Percentiles rank a stretch among this genome's conserved stretches.
Conservation (phyloP, 495 filamentous ascomycete species). For the Geopyxis carbonaria region DNA sequence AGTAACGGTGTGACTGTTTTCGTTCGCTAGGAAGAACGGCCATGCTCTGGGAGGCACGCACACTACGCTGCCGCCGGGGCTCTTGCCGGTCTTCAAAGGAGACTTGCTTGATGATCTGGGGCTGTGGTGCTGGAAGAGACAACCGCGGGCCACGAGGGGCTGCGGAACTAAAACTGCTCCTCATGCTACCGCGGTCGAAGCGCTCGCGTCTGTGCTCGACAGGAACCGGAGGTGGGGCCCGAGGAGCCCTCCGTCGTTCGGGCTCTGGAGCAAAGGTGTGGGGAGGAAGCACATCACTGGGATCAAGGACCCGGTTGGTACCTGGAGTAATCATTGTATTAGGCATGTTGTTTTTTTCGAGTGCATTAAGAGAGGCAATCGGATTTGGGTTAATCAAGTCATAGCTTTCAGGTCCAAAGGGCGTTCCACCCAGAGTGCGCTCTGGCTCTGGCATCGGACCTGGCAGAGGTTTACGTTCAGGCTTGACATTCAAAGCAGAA, state of each 20-base stretch:
- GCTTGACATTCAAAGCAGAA: constrained; percentile 12
- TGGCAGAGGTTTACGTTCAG: constrained; percentile 21
- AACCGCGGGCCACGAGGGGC: constrained; percentile 11
- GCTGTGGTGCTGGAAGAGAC: constrained; percentile 1
- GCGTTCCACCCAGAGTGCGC: constrained; percentile 32
- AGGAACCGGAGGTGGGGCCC: constrained; percentile 17
- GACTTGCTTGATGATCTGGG: constrained; percentile 1
- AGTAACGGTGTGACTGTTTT: constrained; percentile 14
- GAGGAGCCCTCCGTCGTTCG: constrained; percentile 41
- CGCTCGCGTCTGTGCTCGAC: constrained; percentile 18
- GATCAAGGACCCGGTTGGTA: constrained; percentile 77
- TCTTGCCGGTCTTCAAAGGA: constrained; percentile 12
- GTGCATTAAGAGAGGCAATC: constrained; percentile 24
- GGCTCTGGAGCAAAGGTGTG: constrained; percentile 90
- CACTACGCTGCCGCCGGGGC: constrained; percentile 9
- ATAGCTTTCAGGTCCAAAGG: constrained; percentile 84
- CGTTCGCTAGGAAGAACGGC: constrained; percentile 13
- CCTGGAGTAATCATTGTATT: constrained; percentile 56
- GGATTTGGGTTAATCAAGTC: constrained; percentile 50
- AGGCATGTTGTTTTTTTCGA: constrained; percentile 15
- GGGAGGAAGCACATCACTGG: constrained; percentile 78
- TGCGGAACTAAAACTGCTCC: constrained; percentile 14
- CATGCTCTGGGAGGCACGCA: constrained; percentile 19
- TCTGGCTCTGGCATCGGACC: constrained; percentile 13
- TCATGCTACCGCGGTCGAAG: too few relatives aligned